Conservation (phyloP, 176 grass and related monocot genomes). For the Panicum miliaceum region DNA sequence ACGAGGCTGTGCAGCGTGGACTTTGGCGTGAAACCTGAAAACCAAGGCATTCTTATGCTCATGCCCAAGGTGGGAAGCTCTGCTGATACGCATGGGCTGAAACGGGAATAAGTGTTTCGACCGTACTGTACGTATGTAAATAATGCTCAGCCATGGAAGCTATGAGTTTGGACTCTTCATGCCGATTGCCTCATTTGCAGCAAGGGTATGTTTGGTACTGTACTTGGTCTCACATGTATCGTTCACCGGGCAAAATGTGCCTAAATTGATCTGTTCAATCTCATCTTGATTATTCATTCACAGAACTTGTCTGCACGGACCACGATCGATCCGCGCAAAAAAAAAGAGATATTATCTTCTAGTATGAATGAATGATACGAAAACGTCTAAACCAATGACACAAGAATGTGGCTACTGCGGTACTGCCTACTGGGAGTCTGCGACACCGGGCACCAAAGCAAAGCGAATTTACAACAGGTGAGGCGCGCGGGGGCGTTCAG, state of each 20-base stretch:
- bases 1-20: background rate
- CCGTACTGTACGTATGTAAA: background rate
- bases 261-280: background rate
- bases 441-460: background rate
- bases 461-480: slow-evolving; percentile 39
- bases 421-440: background rate
- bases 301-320: background rate
- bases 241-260: background rate
- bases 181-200: background rate
- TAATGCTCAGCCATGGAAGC: background rate
- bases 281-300: background rate
- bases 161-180: background rate
- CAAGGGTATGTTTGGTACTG: background rate
- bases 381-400: background rate
- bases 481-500: background rate
- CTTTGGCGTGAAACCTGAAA: background rate
- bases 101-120: background rate
- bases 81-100: background rate
- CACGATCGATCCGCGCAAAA: background rate
- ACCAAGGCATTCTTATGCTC: background rate
- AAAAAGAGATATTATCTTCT: background rate
- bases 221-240: too few species aligned
- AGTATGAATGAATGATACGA: background rate
- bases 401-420: background rate
- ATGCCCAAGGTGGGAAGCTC: background rate